Evolutionary conservation across 2,329 filamentous ascomycete genomes (phyloP).

Genomic region (Echinosphaeria canescens): DNA sequence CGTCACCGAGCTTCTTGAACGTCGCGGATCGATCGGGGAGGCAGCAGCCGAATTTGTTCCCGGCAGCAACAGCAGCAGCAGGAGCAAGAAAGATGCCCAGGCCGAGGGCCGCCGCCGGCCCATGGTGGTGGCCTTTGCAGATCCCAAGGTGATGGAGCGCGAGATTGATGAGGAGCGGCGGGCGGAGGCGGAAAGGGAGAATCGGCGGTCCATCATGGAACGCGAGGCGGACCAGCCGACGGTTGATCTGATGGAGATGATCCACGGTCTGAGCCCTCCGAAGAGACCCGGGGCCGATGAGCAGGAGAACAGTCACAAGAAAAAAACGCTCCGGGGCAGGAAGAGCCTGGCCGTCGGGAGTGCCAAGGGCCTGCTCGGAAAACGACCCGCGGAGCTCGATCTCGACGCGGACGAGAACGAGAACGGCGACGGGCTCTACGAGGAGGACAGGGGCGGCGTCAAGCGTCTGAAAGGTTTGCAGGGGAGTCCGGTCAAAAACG

Average conservation of each 20-base stretch:
- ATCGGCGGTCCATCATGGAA: constrained; percentile 30
- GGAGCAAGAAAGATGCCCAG: constrained; percentile 24
- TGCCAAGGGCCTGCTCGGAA: constrained; percentile 51
- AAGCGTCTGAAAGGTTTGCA: constrained; percentile 54
- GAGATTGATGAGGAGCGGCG: constrained; percentile 40
- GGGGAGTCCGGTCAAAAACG: constrained; percentile 56
- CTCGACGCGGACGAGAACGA: constrained; percentile 42
- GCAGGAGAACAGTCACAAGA: too few relatives aligned
- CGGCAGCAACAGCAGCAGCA: constrained; percentile 12
- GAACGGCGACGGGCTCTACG: constrained; percentile 6
- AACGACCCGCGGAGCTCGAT: constrained; percentile 52
- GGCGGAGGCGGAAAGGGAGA: constrained; percentile 38
- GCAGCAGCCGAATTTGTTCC: constrained; percentile 40
- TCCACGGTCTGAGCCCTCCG: constrained; percentile 47
- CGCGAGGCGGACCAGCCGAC: constrained; percentile 37
- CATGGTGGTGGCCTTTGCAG: constrained; percentile 37
- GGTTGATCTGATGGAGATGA: constrained; percentile 53
- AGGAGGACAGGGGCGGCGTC: constrained; percentile 33
- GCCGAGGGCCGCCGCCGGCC: constrained; percentile 10
- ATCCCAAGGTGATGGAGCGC: constrained; percentile 37
- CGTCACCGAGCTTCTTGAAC: constrained; percentile 48
- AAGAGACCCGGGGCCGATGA: too few relatives aligned
- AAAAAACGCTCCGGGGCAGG: constrained; percentile 39
- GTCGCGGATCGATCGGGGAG: constrained; percentile 50
- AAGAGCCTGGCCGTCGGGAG: constrained; percentile 63